Evolutionary conservation across 2,329 filamentous ascomycete species (phyloP).

Genomic region (Ambrosiella beaveri): DNA sequence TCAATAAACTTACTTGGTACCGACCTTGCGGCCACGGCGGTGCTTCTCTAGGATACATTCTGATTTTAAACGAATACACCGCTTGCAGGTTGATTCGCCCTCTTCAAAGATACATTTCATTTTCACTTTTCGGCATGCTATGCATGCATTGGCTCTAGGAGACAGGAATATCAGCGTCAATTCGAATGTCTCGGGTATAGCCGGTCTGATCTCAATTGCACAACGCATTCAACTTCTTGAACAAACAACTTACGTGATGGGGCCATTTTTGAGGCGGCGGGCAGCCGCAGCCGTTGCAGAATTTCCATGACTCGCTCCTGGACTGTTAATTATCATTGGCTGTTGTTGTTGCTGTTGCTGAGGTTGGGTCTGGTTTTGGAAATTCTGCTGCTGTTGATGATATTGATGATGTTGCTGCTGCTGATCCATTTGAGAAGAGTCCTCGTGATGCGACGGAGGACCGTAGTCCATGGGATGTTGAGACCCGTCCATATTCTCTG

Average conservation of each 20-base stretch:
- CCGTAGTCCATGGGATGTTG: neutral
- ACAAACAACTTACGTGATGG: slow-evolving; percentile 10
- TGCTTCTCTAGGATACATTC: slow-evolving; percentile 24
- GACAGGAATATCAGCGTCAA: neutral
- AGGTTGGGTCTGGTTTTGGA: neutral
- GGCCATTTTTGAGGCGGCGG: slow-evolving; percentile 12
- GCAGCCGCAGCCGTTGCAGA: neutral
- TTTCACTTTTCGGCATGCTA: slow-evolving; percentile 23
- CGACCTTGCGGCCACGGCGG: slow-evolving; percentile 23
- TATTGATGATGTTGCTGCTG: neutral
- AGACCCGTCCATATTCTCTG: neutral
- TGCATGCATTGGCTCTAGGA: slow-evolving; percentile 19
- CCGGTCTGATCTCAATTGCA: neutral
- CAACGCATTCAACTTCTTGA: neutral
- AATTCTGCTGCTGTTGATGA: neutral
- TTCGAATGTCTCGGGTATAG: neutral
- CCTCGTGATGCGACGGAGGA: neutral
- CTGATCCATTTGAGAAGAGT: neutral
- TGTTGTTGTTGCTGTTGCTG: neutral
- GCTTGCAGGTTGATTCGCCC: slow-evolving; percentile 19
- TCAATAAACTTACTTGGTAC: slow-evolving; percentile 18
- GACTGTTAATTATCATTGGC: neutral
- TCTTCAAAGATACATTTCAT: slow-evolving; percentile 21
- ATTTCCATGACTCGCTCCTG: neutral
- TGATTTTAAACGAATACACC: slow-evolving; percentile 22